Conservation (phyloP, 768 basidiomycete genomes). For the Nidularia pulvinata region DNA sequence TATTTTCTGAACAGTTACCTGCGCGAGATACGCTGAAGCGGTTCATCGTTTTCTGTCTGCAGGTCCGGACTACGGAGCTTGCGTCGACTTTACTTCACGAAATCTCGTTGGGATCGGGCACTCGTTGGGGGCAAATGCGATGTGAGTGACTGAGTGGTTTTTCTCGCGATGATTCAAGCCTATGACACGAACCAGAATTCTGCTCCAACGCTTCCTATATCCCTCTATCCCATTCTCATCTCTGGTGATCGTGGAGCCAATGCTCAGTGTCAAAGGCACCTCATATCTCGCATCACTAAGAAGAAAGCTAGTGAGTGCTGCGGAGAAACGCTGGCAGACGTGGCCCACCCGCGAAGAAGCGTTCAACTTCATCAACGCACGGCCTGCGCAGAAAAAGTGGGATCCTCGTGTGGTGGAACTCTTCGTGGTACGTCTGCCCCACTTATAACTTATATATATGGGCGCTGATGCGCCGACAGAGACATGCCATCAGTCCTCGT, state of each 20-base stretch:
- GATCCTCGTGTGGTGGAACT: constrained; percentile 47
- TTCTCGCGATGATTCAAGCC: background rate
- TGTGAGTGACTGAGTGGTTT: constrained; percentile 39
- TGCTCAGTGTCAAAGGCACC: constrained; percentile 52
- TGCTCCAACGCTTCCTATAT: constrained; percentile 48
- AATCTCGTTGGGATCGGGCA: constrained; percentile 68
- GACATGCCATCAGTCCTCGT: constrained; percentile 41
- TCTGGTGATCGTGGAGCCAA: constrained; percentile 63
- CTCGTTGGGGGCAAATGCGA: constrained; percentile 64
- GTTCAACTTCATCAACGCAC: constrained; percentile 26
- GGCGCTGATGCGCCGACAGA: constrained; percentile 21
- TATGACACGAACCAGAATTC: constrained; percentile 33
- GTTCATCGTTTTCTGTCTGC: constrained; percentile 54
- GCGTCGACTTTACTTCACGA: constrained; percentile 45
- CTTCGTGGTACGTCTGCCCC: constrained; percentile 44
- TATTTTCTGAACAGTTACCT: constrained; percentile 68
- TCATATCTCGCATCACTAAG: constrained; percentile 40
- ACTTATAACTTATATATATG: background rate
- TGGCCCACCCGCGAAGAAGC: constrained; percentile 52
- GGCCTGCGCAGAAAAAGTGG: constrained; percentile 42
- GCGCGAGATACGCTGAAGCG: constrained; percentile 61
- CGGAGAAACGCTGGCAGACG: constrained; percentile 46
- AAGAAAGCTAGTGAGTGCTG: constrained; percentile 37
- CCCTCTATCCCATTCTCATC: constrained; percentile 45
- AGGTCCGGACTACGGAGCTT: constrained; percentile 31